Evolutionary conservation across 352 stramenopile genomes (phyloP).

Genomic region (Phytophthora pisi): DNA sequence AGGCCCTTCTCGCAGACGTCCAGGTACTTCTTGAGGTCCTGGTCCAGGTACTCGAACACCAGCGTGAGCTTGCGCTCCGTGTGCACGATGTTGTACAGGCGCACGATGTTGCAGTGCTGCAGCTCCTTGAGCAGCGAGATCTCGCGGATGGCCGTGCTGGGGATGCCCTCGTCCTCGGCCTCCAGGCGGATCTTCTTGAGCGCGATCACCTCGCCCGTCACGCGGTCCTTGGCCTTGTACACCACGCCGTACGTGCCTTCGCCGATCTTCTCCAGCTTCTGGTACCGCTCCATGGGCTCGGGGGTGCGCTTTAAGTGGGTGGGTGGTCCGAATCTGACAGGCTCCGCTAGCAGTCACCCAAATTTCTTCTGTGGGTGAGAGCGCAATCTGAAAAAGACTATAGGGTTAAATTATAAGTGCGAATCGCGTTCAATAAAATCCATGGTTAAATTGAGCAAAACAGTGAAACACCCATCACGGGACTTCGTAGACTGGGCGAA

Average conservation of each 20-base stretch:
- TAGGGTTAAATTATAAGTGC: background rate
- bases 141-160: conserved; percentile 98
- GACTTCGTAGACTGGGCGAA: conserved; percentile 1
- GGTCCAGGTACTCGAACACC: conserved; percentile 99
- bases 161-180: conserved; percentile 98
- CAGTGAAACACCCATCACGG: background rate
- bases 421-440: background rate
- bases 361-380: conserved; percentile 22
- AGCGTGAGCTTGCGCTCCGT: conserved; percentile 99
- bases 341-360: conserved; percentile 19
- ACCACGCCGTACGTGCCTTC: conserved; percentile 99
- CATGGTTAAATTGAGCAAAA: background rate
- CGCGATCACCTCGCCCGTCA: conserved; percentile 97
- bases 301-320: conserved; percentile 8
- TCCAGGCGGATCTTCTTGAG: conserved; percentile 99
- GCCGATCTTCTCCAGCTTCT: conserved; percentile 97
- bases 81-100: conserved; percentile 99
- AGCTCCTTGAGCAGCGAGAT: conserved; percentile 98
- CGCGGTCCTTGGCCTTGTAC: conserved; percentile 98
- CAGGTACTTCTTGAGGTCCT: conserved; percentile 99
- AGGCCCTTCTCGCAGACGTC: conserved; percentile 98
- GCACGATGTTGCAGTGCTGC: conserved; percentile 98
- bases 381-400: background rate
- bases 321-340: conserved; percentile 18
- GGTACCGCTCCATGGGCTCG: conserved; percentile 89